Conservation (phyloP, 1,284 basidiomycete species). For the Bondarzewia mesenterica region DNA sequence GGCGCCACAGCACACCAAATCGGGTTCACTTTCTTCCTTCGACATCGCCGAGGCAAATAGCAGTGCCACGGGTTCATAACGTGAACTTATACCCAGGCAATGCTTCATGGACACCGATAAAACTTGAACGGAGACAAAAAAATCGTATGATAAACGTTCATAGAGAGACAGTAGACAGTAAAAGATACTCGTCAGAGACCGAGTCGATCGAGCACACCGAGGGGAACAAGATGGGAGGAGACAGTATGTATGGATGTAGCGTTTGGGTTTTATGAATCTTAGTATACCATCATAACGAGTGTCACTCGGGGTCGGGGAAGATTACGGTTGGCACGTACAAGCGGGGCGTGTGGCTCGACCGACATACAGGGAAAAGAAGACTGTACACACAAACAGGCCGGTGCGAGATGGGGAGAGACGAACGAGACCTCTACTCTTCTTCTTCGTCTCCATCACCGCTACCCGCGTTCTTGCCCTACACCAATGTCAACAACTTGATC, state of each 20-base stretch:
- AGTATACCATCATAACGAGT: background rate
- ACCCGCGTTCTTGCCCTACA: conserved; percentile 41
- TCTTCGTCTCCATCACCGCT: conserved; percentile 57
- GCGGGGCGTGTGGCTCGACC: background rate
- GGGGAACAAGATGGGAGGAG: background rate
- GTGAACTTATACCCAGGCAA: no score
- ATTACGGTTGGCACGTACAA: background rate
- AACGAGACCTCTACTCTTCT: conserved; percentile 27
- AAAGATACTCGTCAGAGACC: background rate
- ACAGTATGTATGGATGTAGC: background rate
- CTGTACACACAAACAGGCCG: background rate
- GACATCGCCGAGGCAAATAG: no score
- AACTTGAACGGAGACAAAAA: background rate
- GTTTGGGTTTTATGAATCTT: background rate
- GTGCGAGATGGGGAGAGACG: background rate
- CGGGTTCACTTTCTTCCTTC: no score
- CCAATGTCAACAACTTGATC: background rate
- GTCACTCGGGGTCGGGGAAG: background rate
- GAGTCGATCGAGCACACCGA: background rate
- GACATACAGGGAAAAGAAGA: background rate
- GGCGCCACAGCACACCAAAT: no score
- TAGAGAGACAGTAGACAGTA: background rate
- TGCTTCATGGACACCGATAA: background rate
- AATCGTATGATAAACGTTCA: background rate
- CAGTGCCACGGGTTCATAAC: no score